Base-by-base conservation (phyloP, 2,329 filamentous ascomycete species). In the Alternaria tenuissima region DNA sequence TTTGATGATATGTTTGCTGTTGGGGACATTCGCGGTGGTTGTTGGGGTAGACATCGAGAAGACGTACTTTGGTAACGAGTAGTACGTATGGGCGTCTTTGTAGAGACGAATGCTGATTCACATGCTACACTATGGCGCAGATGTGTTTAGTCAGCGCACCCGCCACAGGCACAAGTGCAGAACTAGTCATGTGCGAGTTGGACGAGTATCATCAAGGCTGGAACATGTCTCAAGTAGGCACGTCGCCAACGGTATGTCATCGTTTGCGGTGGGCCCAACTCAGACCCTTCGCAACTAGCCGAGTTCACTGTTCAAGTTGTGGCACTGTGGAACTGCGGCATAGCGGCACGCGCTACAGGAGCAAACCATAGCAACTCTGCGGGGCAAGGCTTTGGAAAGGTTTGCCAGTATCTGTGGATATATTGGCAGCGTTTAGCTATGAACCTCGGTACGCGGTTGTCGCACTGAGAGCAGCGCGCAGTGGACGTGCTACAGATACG, bases 1-100 rank as follows among this genome's bases (percentile, higher is more conserved):
- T 3, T 72, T 83, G 28, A 74, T 82, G 32, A 74, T 83, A 30
- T 36, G 83, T 60, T 51, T 71, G 18, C 20, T 71, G 14, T 7
- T 65, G 4, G 66, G 47, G 2, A 66, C 64, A 3, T 70, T 71
- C 61, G 67, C 62, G 3, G 32, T 71, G 22, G 36, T 69, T 7
- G 36, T 71, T 44, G 66, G 61, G 1, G 51, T 70, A 0, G 66
- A 66, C 11, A 65, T 70, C 26, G 63, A 69, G 22, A 69, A 69
- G 41, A 59, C 48, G 42, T 60, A 59, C 24, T 53, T 42, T 53
- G 26, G 39, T 18, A 24, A 46, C 26, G 51, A 43, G 2, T 44
- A 39, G 39, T 34, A 8, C 3, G 6, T 18, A 16, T 28, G 7
- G 39, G 14, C 7, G 26, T 28, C 16, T n/a, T n/a, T 7, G 14